These are phyloP conservation scores for Gossypium australe DNA, from an alignment of 345 rosid species.

Conservation along the genomic window DNA sequence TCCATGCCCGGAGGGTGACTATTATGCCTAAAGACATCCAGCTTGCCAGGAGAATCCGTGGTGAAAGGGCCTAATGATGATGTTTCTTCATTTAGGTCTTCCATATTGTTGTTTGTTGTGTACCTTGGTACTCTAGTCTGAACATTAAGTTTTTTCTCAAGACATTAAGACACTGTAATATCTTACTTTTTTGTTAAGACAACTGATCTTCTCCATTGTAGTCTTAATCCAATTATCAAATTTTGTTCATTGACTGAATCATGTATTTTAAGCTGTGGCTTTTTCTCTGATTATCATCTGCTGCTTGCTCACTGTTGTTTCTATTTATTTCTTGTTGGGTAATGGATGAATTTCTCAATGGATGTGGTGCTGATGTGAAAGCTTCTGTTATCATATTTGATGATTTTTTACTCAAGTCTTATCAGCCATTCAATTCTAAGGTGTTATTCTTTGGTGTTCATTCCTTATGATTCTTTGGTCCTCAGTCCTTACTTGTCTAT, in stretches of 20 bases:
- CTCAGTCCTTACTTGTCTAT: neutral
- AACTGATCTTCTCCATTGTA: neutral
- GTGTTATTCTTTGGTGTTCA: neutral
- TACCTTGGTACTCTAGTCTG: slow-evolving; percentile 3
- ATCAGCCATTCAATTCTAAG: neutral
- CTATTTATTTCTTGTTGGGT: neutral
- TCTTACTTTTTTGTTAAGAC: neutral
- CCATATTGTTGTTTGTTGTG: neutral
- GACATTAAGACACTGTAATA: neutral
- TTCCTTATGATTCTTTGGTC: neutral
- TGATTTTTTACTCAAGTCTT: neutral
- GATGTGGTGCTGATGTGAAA: neutral
- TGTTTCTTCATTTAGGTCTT: slow-evolving; percentile 5
- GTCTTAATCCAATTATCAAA: neutral
- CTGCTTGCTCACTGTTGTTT: neutral
- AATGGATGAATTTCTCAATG: neutral
- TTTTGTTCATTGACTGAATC: neutral
- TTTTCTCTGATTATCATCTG: neutral
- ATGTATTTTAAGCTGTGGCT: neutral
- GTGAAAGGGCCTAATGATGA: slow-evolving; percentile 28
- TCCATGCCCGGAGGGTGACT: slow-evolving; percentile 36
- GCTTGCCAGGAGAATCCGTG: slow-evolving; percentile 23
- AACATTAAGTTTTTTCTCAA: neutral
- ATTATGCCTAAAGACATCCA: slow-evolving; percentile 43
- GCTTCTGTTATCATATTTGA: neutral